Evolutionary conservation across 169 alveolate species (phyloP), one percentile per base, ranked within the genome.

Genomic region (Toxoplasma gondii): DNA sequence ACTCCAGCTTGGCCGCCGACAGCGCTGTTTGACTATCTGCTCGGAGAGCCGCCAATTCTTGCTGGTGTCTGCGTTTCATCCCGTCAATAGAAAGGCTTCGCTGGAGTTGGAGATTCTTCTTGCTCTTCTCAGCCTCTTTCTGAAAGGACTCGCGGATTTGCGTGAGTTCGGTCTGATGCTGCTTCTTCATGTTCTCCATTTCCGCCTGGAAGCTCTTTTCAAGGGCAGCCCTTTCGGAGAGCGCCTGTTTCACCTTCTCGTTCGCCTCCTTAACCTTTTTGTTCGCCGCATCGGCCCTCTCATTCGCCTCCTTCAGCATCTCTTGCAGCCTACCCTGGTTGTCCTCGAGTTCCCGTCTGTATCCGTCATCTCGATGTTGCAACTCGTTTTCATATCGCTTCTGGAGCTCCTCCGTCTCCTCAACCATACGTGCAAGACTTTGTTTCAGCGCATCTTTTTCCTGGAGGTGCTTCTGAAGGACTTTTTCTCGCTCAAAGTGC

Each of bases 401-500:
- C 64, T 82, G 90, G 16, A 82, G 90, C 36, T 82, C 64, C 41
- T 2, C 1, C 17, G 58, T 29, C 53, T 82, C 90, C 67, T 38
- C 90, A 0, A 43, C 90, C 64, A 82, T 82, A 31, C 90, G 90
- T 7, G 36, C 64, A 41, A 82, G 90, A 38, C 41, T 82, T 82
- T 82, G 90, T 31, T 44, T 82, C 53, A 82, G 67, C 4, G 39
- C 64, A 24, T 82, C 90, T 44, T 82, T 82, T 38, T 82, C 90
- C 90, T 82, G 90, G 16, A 82, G 90, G 69, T 38, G 54, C 67
- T 82, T 82, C 67, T 82, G 90, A 24, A 82, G 67, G 2, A 82
- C 1, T 44, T 27, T 39, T 38, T 82, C 90, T 49, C 90, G 31
- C 64, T 82, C 90, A 49, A 82, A 82, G 64, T 82, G 90, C 67